These are phyloP conservation scores for Fusarium citri DNA, from an alignment of 2,329 filamentous ascomycete genomes.

Conservation along the genomic window DNA sequence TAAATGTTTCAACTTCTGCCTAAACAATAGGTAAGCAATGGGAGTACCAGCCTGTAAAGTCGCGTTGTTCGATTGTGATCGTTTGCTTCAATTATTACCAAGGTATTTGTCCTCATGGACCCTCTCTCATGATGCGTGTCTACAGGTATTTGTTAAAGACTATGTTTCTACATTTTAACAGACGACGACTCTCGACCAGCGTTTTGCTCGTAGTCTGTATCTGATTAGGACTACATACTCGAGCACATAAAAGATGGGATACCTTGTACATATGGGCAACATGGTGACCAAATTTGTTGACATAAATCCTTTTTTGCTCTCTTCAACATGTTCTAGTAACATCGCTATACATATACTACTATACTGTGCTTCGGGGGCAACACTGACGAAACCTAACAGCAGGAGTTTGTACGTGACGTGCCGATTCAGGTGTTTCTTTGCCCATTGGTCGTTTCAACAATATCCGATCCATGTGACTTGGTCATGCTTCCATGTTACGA, in stretches of 20 bases:
- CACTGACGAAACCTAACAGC: neutral
- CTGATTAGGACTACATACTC: conserved; percentile 7
- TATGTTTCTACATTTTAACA: neutral
- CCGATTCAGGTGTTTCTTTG: neutral
- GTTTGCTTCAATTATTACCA: neutral
- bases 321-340: neutral
- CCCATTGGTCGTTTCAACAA: neutral
- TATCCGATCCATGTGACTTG: neutral
- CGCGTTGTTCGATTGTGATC: neutral
- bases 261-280: conserved; percentile 32
- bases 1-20: neutral
- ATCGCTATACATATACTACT: neutral
- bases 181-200: neutral
- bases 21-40: neutral
- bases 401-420: neutral
- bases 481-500: neutral
- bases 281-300: neutral
- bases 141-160: neutral
- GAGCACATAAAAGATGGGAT: conserved; percentile 28
- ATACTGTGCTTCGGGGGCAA: neutral
- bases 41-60: neutral
- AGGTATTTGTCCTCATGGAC: neutral
- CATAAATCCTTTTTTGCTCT: conserved; percentile 10
- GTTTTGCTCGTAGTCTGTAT: neutral
- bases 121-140: neutral